Evolutionary conservation across 1,284 basidiomycete species (phyloP).

Genomic region (Pterulicium gracile): DNA sequence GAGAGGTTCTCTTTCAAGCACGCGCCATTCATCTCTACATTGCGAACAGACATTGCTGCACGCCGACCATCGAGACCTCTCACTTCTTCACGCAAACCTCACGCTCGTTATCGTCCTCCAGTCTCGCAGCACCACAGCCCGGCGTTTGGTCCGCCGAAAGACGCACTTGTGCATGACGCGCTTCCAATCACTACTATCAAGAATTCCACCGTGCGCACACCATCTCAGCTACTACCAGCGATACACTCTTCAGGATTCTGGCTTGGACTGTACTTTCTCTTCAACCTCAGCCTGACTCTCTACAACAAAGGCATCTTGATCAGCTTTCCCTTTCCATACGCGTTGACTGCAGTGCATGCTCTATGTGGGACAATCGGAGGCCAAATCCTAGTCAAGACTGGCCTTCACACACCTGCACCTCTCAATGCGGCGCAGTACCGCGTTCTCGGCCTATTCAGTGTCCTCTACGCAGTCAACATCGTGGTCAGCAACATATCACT

Average conservation of each 20-base stretch:
- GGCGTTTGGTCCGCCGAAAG: neutral
- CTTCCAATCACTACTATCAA: no score
- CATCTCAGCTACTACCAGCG: neutral
- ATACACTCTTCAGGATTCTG: slow-evolving; percentile 37
- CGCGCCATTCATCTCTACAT: no score
- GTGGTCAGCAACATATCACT: slow-evolving; percentile 86
- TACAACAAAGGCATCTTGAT: slow-evolving; percentile 90
- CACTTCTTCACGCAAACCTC: neutral
- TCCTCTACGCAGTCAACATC: slow-evolving; percentile 87
- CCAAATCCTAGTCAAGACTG: slow-evolving; percentile 48
- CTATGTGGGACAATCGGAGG: slow-evolving; percentile 79
- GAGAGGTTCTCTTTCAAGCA: no score
- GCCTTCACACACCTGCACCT: slow-evolving; percentile 51
- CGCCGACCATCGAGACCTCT: no score
- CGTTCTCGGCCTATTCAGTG: slow-evolving; percentile 69
- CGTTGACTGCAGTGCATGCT: slow-evolving; percentile 78
- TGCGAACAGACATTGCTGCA: no score
- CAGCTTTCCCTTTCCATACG: slow-evolving; percentile 88
- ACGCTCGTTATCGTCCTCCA: neutral
- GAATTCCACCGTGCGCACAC: no score
- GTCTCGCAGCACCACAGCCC: neutral
- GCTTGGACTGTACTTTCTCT: slow-evolving; percentile 75
- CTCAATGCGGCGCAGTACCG: slow-evolving; percentile 46
- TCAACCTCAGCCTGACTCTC: slow-evolving; percentile 84
- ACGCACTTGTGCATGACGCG: no score